Evolutionary conservation across 768 basidiomycete species (phyloP), one percentile per base, ranked within the genome.

Genomic region (Lanmaoa pseudosensibilis): DNA sequence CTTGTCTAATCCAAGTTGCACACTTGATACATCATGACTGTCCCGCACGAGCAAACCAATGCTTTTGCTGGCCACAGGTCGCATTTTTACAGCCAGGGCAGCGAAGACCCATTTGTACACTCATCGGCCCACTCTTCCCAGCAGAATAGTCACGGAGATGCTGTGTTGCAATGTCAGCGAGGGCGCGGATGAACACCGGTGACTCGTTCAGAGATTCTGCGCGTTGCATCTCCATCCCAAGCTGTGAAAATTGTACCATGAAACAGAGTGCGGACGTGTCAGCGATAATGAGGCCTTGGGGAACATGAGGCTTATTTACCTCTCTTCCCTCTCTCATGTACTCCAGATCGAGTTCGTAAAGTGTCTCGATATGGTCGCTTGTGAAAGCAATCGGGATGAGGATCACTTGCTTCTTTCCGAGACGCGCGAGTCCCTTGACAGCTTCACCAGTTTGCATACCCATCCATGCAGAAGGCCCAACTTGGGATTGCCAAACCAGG

Each of bases 351-450:
- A 98, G 80, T 76, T 99, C 97, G 66, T 91, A 98, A 48, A 99
- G 78, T 23, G 97, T 99, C 78, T 99, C 97, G 66, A 99, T 98
- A 71, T 99, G 97, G 74, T 99, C 97, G 70, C 90, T 94, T 15
- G 97, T 99, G 77, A 99, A 99, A 25, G 97, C 97, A 59, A 99
- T 94, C 0, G 97, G 97, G 8, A 99, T 85, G 38, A 98, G 77
- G 54, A 98, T 80, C 4, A 81, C 86, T 59, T 86, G 83, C 71
- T 90, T 92, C 69, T 80, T 83, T 32, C 88, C 89, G 39, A 91
- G 75, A 18, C 86, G 82, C 50, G 88, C 87, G 41, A 92, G 79
- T 18, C 90, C 91, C 78, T 97, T 93, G 69, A 99, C 76, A 44
- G 94, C 91, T 51, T 92, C 94, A 18, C 83, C 79, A 2, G 97